phyloP scores from a whole-genome alignment of 768 basidiomycete species.

The Mycena rosella region DNA sequence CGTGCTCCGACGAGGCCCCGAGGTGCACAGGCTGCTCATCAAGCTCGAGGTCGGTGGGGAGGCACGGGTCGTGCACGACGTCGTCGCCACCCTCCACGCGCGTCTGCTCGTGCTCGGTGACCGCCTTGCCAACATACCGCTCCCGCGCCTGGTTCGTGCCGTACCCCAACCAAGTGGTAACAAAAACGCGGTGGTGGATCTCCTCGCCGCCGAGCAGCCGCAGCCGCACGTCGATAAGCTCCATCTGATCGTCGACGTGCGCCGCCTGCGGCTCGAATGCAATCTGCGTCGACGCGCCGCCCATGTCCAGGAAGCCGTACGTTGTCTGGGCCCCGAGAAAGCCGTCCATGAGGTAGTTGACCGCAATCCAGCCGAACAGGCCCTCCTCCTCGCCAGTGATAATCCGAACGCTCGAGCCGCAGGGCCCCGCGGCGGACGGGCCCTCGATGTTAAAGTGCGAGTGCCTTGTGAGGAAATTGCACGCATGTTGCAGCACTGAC shows the following conservation, averaged over 20 bases:
- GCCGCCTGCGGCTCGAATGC: conserved; percentile 91
- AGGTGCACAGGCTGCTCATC: conserved; percentile 66
- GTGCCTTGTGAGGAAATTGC: conserved; percentile 78
- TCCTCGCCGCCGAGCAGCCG: conserved; percentile 87
- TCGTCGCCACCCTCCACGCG: conserved; percentile 47
- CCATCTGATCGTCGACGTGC: conserved; percentile 64
- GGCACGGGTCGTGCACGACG: conserved; percentile 87
- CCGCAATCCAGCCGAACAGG: conserved; percentile 98
- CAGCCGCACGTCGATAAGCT: conserved; percentile 84
- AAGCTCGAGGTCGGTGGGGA: conserved; percentile 81
- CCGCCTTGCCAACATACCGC: conserved; percentile 82
- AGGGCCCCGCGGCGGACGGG: conserved; percentile 78
- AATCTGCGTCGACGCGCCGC: conserved; percentile 98
- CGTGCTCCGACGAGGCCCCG: conserved; percentile 55
- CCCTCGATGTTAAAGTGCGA: conserved; percentile 84
- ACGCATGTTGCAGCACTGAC: conserved; percentile 80
- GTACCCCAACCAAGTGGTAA: conserved; percentile 98
- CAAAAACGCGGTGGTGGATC: conserved; percentile 93
- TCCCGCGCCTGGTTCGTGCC: conserved; percentile 98
- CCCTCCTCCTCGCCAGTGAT: conserved; percentile 99
- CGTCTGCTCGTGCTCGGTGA: conserved; percentile 67
- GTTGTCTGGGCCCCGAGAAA: conserved; percentile 85
- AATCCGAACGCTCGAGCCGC: conserved; percentile 92
- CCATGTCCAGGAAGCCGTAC: conserved; percentile 99
- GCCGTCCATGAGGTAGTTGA: conserved; percentile 99